These are phyloP conservation scores for Oryza glumipatula DNA, from an alignment of 176 grass and related monocot genomes.

Conservation along the genomic window DNA sequence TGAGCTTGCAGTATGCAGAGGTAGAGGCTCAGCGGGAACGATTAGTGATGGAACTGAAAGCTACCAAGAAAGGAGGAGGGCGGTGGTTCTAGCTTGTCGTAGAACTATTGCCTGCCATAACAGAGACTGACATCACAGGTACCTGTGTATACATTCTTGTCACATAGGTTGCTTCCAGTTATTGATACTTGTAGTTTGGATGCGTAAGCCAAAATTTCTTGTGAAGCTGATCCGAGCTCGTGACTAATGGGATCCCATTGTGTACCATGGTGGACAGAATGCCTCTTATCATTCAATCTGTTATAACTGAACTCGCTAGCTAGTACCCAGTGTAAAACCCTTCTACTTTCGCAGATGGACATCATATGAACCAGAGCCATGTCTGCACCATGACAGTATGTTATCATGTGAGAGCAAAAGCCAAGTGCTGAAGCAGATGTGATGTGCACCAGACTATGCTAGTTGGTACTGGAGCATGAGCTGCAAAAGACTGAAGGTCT, in stretches of 20 bases:
- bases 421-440: conserved; percentile 24
- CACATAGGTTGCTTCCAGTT: conserved; percentile 11
- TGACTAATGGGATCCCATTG: not conserved
- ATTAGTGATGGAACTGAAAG: conserved; percentile 90
- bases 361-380: not conserved
- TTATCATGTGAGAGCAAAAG: conserved; percentile 43
- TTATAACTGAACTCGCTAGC: not conserved
- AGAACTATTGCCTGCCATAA: conserved; percentile 29
- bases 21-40: conserved; percentile 86
- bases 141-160: conserved; percentile 25
- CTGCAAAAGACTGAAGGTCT: conserved; percentile 9
- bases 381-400: conserved; percentile 2
- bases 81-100: conserved; percentile 70
- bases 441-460: conserved; percentile 24
- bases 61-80: conserved; percentile 57
- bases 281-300: not conserved
- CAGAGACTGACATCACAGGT: conserved; percentile 45
- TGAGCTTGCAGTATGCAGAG: conserved; percentile 92
- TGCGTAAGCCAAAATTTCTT: not conserved
- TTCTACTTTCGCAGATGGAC: conserved; percentile 35
- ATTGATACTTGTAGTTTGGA: conserved; percentile 34
- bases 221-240: not conserved
- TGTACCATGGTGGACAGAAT: not conserved
- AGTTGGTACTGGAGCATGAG: conserved; percentile 34
- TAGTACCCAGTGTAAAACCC: not conserved